Conservation (phyloP, 768 basidiomycete genomes). For the Pleurotus salmoneostramineus region DNA sequence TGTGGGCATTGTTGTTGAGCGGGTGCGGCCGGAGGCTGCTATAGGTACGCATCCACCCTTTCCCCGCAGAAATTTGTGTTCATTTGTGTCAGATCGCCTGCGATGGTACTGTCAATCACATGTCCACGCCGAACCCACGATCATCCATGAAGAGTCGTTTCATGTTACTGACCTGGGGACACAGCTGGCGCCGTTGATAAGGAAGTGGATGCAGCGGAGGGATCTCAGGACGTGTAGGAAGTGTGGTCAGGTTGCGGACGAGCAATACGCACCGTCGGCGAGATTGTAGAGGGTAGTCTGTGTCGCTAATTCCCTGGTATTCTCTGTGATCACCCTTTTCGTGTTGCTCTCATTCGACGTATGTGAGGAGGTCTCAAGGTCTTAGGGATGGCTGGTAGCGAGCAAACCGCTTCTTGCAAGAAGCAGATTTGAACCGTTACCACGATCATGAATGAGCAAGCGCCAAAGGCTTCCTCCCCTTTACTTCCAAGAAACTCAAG, state of each 20-base stretch:
- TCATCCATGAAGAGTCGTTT: constrained; percentile 82
- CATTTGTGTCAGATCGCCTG: constrained; percentile 62
- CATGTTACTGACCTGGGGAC: constrained; percentile 89
- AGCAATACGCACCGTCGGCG: constrained; percentile 8
- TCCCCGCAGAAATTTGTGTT: not conserved
- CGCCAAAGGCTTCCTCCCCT: too few relatives aligned
- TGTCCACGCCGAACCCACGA: constrained; percentile 57
- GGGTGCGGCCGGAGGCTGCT: constrained; percentile 70
- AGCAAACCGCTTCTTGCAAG: too few relatives aligned
- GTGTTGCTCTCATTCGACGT: too few relatives aligned
- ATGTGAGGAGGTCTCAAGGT: too few relatives aligned
- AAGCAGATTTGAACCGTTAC: too few relatives aligned
- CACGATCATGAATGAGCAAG: too few relatives aligned
- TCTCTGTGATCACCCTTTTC: too few relatives aligned
- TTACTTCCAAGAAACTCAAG: too few relatives aligned
- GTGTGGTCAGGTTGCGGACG: constrained; percentile 59
- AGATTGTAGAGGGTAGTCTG: constrained; percentile 7
- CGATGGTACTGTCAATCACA: constrained; percentile 84
- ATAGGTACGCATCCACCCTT: constrained; percentile 48
- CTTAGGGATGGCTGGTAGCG: too few relatives aligned
- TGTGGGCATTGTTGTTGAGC: constrained; percentile 88
- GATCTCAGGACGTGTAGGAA: constrained; percentile 62
- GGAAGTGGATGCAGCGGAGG: constrained; percentile 72
- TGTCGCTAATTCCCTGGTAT: too few relatives aligned
- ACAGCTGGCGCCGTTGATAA: constrained; percentile 89